Base-by-base conservation (phyloP, 129 eudicot genomes). In the Centrapalus pauciflorus region DNA sequence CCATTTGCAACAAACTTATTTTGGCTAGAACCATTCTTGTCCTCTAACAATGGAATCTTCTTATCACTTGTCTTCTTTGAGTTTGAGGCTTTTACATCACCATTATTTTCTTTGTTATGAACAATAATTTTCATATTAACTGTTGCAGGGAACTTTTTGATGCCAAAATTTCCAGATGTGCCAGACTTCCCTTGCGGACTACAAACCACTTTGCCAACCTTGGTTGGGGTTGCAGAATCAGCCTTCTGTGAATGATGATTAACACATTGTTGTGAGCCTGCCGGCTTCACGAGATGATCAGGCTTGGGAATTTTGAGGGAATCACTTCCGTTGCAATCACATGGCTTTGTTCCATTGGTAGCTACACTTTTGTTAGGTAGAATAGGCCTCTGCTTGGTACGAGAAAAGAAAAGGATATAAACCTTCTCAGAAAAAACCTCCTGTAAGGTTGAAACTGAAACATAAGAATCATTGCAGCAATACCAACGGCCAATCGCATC, bases 381-480 rank as follows among this genome's bases (percentile, higher is more conserved):
- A 55, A 8, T 64, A 12, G 88, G 83, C 76, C 90, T 82, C 80
- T 82, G 96, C 61, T 85, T 82, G 32, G 92, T 76, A 71, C 99
- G 99, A 56, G 95, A 78, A 66, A 86, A 93, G 75, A 93, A 93
- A 61, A 93, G 95, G 34, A 93, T 89, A 77, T 93, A 93, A 17
- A 81, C 99, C 74, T 89, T 93, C 75, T 93, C 99, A 12, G 95
- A 84, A 78, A 84, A 81, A 61, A 93, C 99, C 71, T 93, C 90
- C 81, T 89, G 83, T 76, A 86, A 75, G 50, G 82, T 80, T 65
- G 96, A 83, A 27, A 78, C 77, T 41, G 95, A 77, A 54, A 93
- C 93, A 55, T 56, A 78, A 55, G 96, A 81, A 89, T 93, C 99
- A 55, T 93, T 93, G 89, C 99, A 93, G 86, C 99, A 89, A 73